phyloP scores from a whole-genome alignment of 2,329 filamentous ascomycete genomes.

The Cercospora sp. region DNA sequence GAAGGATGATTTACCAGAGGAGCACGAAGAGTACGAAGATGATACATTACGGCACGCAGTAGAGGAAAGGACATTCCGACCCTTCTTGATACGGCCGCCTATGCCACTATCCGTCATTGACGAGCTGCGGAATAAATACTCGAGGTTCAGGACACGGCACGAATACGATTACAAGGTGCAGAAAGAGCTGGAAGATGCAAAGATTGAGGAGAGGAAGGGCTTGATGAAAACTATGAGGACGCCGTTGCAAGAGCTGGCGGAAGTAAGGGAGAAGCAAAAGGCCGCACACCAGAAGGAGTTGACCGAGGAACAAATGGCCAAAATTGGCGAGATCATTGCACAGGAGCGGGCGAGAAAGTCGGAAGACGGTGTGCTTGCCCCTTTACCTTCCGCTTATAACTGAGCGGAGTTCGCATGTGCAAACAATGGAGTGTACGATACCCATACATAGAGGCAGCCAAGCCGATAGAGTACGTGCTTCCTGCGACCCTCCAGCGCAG shows the following conservation, averaged over 20 bases:
- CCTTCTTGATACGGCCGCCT: constrained; percentile 73
- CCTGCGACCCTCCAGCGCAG: neutral
- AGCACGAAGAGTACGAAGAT: constrained; percentile 55
- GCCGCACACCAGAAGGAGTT: constrained; percentile 41
- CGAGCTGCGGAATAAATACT: constrained; percentile 82
- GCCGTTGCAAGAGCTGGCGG: constrained; percentile 47
- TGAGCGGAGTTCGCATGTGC: neutral
- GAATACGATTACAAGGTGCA: constrained; percentile 68
- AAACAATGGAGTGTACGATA: constrained; percentile 19
- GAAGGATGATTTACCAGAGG: constrained; percentile 40
- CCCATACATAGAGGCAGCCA: constrained; percentile 10
- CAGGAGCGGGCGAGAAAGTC: constrained; percentile 23
- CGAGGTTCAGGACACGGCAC: constrained; percentile 77
- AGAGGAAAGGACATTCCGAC: constrained; percentile 72
- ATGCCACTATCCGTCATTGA: constrained; percentile 78
- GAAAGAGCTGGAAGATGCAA: constrained; percentile 61
- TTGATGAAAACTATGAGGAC: constrained; percentile 47
- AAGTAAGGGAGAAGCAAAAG: constrained; percentile 42
- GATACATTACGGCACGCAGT: constrained; percentile 78
- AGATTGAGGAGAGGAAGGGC: constrained; percentile 47
- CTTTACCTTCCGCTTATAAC: neutral
- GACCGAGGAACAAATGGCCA: constrained; percentile 42
- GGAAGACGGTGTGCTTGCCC: neutral
- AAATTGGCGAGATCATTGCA: constrained; percentile 46
- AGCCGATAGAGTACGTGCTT: neutral